phyloP scores from a whole-genome alignment of 495 filamentous ascomycete species.

The Podospora didyma region DNA sequence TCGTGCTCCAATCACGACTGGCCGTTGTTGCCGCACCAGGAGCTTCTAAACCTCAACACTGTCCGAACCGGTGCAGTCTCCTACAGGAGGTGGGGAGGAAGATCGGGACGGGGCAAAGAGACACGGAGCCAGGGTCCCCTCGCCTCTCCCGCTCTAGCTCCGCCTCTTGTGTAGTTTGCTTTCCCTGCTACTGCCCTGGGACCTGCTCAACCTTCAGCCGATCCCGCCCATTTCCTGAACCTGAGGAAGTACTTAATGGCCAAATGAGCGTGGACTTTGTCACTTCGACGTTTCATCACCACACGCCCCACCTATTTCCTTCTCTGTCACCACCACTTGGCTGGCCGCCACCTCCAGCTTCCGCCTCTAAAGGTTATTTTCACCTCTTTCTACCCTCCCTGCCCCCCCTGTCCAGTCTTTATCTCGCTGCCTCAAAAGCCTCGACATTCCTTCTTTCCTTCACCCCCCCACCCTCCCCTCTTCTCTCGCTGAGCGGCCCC shows the following conservation, averaged over 20 bases:
- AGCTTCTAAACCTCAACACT: conserved; percentile 1
- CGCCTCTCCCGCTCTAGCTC: conserved; percentile 29
- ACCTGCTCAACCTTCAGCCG: conserved; percentile 20
- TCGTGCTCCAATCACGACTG: conserved; percentile 8
- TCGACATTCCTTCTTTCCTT: conserved; percentile 5
- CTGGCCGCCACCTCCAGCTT: conserved; percentile 52
- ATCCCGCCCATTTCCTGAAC: conserved; percentile 24
- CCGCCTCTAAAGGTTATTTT: conserved; percentile 47
- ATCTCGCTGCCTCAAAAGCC: conserved; percentile 12
- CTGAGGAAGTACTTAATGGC: conserved; percentile 32
- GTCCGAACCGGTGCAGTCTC: conserved; percentile 14
- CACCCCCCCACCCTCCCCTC: conserved; percentile 7
- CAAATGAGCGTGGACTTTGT: conserved; percentile 46
- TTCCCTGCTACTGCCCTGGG: conserved; percentile 12
- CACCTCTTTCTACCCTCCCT: conserved; percentile 30
- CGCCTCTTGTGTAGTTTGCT: conserved; percentile 22
- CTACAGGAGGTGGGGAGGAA: conserved; percentile 11
- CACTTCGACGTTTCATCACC: conserved; percentile 49
- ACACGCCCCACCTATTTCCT: conserved; percentile 42
- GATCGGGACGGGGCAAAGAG: conserved; percentile 25
- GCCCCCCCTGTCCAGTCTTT: conserved; percentile 11
- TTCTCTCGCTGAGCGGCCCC: conserved; percentile 12
- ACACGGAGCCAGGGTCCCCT: conserved; percentile 28
- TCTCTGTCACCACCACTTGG: conserved; percentile 38
- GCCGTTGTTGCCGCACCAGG: conserved; percentile 9